Conservation (phyloP, 148 eudicot species). For the Pouteria glomerata region DNA sequence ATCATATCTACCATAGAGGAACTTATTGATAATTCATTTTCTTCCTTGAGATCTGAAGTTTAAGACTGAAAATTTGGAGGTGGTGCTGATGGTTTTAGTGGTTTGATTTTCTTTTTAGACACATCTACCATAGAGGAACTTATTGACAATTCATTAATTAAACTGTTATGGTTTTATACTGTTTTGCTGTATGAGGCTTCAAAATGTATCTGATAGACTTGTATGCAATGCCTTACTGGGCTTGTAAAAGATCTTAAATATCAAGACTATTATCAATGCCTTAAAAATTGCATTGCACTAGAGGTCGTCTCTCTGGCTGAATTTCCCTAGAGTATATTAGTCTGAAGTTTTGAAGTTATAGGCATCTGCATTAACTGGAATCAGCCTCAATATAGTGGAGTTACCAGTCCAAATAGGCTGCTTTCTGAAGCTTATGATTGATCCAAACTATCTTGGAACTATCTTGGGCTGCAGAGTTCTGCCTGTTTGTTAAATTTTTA, state of each 20-base stretch:
- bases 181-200: not conserved
- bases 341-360: not conserved
- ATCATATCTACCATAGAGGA: not conserved
- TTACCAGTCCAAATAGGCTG: not conserved
- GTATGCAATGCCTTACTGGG: not conserved
- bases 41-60: not conserved
- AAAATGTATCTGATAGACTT: not conserved
- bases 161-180: not conserved
- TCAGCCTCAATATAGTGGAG: not conserved
- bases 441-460: no score
- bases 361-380: not conserved
- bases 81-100: not conserved
- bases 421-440: not conserved
- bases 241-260: not conserved
- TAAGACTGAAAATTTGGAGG: not conserved
- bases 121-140: no score
- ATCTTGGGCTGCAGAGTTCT: no score
- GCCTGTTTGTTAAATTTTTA: not conserved
- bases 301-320: not conserved
- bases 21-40: not conserved
- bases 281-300: not conserved
- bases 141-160: not conserved
- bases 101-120: no score
- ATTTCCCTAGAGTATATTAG: not conserved
- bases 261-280: not conserved